Base-by-base conservation (phyloP, 2,329 filamentous ascomycete species). In the Cercospora beticola region DNA sequence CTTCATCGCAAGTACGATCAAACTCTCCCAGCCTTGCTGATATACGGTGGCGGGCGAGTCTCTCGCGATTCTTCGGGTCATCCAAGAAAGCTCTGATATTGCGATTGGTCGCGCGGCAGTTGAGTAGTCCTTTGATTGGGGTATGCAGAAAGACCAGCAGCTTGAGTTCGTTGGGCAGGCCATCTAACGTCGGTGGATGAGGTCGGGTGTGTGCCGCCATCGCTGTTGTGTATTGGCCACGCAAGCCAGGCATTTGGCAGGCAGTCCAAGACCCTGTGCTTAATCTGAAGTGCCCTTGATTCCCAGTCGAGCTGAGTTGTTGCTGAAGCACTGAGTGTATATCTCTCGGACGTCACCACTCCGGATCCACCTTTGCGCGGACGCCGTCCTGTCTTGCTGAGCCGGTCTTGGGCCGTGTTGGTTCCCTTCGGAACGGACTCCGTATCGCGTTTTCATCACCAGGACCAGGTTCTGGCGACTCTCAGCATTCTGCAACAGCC, bases 31-130 rank as follows among this genome's bases (percentile, higher is more conserved):
- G 40, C 6, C 31, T 30, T 7, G 23, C 36, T 21, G 40, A 16
- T 14, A 65, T 14, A 12, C 64, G 64, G 26, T 30, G n/a, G 56
- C 26, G 54, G 36, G 56, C 64, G 9, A 65, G 54, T 46, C 30
- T 36, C 23, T 59, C 64, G 23, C 36, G 54, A 23, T 60, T 65
- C 54, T 60, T 60, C 14, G 23, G 16, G 30, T 65, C 36, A n/a
- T 65, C 64, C 31, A 65, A 14, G 36, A 65, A 28, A 23, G 36
- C 21, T 28, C 33, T 65, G 33, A 65, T 40, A 16, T 49, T 60
- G 23, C 43, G 64, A 43, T 52, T 65, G 56, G 49, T 23, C 33
- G 56, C n/a, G 33, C 64, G 64, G 40, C 64, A 65, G n/a, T 30
- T 60, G 9, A 49, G 54, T 21, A 60, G 43, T 26, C 26, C 26